Base-by-base conservation (phyloP, 495 filamentous ascomycete genomes). In the Parathielavia appendiculata region DNA sequence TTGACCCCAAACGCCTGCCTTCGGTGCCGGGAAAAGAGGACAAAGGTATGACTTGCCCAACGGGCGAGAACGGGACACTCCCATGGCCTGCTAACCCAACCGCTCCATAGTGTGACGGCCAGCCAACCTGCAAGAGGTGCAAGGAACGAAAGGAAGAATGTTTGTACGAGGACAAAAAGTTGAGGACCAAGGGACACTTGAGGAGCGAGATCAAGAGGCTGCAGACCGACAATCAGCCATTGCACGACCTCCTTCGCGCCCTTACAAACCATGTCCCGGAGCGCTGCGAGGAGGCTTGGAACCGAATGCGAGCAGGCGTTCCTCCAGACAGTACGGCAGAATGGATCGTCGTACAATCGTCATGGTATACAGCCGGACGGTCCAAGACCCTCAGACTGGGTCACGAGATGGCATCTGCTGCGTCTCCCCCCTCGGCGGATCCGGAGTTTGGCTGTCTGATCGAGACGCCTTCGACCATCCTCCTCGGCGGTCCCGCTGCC, bases 151-250 rank as follows among this genome's bases (percentile, higher is more conserved):
- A 63, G 8, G 68, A 70, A 26, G 68, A 70, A 55, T 70, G 68
- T 51, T 45, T 55, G 7, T 70, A 68, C 49, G 66, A 70, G 26
- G 68, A 68, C 59, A 68, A 70, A 43, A 70, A 66, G 50, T 68
- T 63, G 66, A 54, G 68, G 19, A 70, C 68, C 26, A 70, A 70
- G 54, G 68, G 68, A 56, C 68, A 70, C 41, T 46, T 70, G n/a
- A 58, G 68, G 20, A 68, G 63, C 35, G 68, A 70, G 51, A 68
- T 70, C 14, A 63, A 68, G 51, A 59, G 66, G 12, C 57, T 70
- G 35, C 61, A 66, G 39, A 50, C 57, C 1, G 68, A 68, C 20
- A 66, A 70, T 30, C 68, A 62, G 11, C 66, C 63, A 39, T 61
- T 61, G 19, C 59, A 65, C n/a, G 66, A 66, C 0, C 35, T 70